phyloP scores from a whole-genome alignment of 768 basidiomycete species.

The Leccinum boreale region DNA sequence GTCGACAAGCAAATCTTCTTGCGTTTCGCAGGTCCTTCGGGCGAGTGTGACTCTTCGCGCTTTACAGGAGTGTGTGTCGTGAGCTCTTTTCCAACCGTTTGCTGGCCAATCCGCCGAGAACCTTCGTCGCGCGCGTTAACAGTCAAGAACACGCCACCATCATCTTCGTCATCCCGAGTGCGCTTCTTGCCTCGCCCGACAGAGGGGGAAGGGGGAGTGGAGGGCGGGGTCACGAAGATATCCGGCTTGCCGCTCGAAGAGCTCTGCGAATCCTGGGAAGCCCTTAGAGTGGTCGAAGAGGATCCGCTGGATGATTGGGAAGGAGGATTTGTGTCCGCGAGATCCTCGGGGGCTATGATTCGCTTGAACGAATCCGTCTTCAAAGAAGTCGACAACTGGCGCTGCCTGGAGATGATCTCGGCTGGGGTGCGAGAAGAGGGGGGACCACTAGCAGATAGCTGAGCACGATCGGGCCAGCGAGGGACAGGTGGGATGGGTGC shows the following conservation, averaged over 20 bases:
- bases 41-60: background rate
- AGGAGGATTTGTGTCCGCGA: background rate
- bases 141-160: background rate
- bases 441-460: background rate
- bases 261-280: background rate
- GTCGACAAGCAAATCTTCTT: constrained; percentile 9
- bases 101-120: background rate
- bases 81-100: background rate
- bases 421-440: background rate
- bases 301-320: background rate
- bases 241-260: background rate
- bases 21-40: constrained; percentile 9
- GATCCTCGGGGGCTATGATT: background rate
- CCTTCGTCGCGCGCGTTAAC: background rate
- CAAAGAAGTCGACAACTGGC: background rate
- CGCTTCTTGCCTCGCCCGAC: constrained; percentile 16
- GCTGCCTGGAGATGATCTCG: constrained; percentile 11
- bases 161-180: constrained; percentile 6
- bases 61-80: background rate
- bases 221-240: background rate
- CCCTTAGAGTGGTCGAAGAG: background rate
- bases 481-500: background rate
- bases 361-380: constrained; percentile 13
- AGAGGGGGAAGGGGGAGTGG: constrained; percentile 11
- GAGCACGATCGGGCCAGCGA: constrained; percentile 11